A percentile compares a stretch with the other conserved stretches of the same genome.
Conservation (phyloP, 225 moss, liverwort and hornwort species). For the Bryoerythrophyllum caledonicum region DNA sequence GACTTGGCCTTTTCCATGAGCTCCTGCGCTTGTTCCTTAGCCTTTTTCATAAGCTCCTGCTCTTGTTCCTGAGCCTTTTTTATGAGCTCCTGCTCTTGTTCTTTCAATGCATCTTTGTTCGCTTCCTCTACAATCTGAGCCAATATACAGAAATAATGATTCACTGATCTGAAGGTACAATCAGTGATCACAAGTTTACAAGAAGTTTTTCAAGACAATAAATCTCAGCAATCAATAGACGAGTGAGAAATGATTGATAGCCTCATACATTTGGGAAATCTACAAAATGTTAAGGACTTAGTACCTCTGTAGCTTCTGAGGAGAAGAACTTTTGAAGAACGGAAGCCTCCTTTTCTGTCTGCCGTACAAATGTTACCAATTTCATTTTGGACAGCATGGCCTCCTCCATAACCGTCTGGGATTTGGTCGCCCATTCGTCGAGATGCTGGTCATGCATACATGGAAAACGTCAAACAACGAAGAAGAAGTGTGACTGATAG, state of each 20-base stretch:
- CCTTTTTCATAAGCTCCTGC: too few species aligned
- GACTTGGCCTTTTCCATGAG: too few species aligned
- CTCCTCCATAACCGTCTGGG: not conserved
- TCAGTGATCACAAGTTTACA: not conserved
- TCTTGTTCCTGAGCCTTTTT: too few species aligned
- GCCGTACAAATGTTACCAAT: not conserved
- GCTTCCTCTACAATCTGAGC: not conserved
- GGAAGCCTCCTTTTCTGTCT: not conserved
- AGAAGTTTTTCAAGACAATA: not conserved
- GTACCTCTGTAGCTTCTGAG: not conserved
- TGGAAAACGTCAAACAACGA: too few species aligned
- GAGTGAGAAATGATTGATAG: too few species aligned
- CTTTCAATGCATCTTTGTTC: not conserved
- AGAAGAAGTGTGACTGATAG: too few species aligned
- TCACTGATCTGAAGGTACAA: not conserved
- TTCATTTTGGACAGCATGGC: not conserved
- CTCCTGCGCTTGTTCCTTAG: not conserved
- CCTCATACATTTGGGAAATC: too few species aligned
- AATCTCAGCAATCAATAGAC: not conserved
- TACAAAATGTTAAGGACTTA: too few species aligned
- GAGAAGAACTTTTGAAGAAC: not conserved
- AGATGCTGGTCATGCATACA: not conserved
- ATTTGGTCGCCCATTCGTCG: not conserved
- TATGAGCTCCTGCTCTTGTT: too few species aligned
- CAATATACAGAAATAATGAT: not conserved